Base-by-base conservation (phyloP, 495 filamentous ascomycete species). In the Xylaria grammica region DNA sequence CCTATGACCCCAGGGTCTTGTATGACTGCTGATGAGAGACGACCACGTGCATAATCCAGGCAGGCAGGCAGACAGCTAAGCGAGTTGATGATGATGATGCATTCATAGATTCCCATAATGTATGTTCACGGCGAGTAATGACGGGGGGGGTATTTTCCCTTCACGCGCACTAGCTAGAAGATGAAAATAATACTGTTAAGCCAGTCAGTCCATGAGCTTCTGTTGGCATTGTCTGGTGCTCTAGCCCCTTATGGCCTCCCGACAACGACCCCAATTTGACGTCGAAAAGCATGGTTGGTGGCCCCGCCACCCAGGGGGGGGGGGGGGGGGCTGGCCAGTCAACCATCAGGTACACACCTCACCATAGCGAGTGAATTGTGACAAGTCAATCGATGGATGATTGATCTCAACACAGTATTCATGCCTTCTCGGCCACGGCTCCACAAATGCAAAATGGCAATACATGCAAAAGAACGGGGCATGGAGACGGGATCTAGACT, bases 51-150 rank as follows among this genome's bases (percentile, higher is more conserved):
- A 61, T 52, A 22, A 30, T 24, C 40, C 19, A 30, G 48, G 58
- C 22, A 5, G 46, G 58, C 58, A 26, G 46, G 22, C 30, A 48
- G 11, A 34, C 26, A 13, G 40, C 9, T 11, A 4, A 4, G 40
- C 26, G 57, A 50, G 17, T 50, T 48, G 27, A 60, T 36, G 56
- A 36, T 20, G 26, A 52, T 52, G 20, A 61, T 42, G 46, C 45
- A 51, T 61, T 10, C 7, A 38, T 61, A 61, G 58, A 61, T 40
- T 50, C 20, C 67, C 71, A 20, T 61, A 61, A 52, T 61, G 58
- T 61, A 61, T 59, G 56, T 34, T 32, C 62, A 66, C 68, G 68
- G 65, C 73, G 67, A 72, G 65, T 70, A 59, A 66, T 48, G 61
- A 55, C n/a, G 57, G 44, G 59, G 56, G 52, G 56, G 57, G 60